These are phyloP conservation scores for Artemisia argyi DNA, from an alignment of 129 eudicot genomes.

Conservation along the genomic window DNA sequence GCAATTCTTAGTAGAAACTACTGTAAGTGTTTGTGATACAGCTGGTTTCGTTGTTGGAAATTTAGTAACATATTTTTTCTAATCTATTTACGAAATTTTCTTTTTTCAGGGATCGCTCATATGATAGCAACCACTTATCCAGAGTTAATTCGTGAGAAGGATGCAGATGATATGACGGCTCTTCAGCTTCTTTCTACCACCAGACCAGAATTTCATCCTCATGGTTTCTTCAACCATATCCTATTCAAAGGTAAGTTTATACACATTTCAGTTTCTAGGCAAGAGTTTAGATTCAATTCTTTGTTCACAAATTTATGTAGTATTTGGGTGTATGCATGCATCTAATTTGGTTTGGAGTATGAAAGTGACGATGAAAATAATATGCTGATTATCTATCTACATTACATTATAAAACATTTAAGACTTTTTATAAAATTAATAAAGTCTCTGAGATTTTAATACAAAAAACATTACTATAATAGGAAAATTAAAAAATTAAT, in stretches of 20 bases:
- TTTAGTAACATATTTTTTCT: not conserved
- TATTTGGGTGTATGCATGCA: not conserved
- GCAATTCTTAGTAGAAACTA: conserved; percentile 34
- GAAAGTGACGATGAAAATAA: too few relatives aligned
- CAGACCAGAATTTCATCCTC: conserved; percentile 31
- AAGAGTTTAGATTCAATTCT: not conserved
- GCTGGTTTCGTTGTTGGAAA: not conserved
- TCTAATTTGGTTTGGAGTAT: too few relatives aligned
- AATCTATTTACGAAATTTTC: not conserved
- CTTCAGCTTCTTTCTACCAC: conserved; percentile 43
- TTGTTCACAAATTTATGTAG: not conserved
- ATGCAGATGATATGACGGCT: conserved; percentile 31
- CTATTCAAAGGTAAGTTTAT: conserved; percentile 8
- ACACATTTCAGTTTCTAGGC: too few relatives aligned
- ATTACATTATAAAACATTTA: too few relatives aligned
- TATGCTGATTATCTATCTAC: too few relatives aligned
- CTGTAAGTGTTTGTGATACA: conserved; percentile 21
- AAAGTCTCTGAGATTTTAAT: too few relatives aligned
- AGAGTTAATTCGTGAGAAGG: conserved; percentile 22
- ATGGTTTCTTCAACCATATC: conserved; percentile 10
- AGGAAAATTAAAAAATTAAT: too few relatives aligned
- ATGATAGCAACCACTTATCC: conserved; percentile 20
- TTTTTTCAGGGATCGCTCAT: conserved; percentile 32
- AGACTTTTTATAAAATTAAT: too few relatives aligned
- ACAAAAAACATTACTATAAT: too few relatives aligned